Conservation (phyloP, 352 stramenopile genomes). For the Phytophthora pinifolia region DNA sequence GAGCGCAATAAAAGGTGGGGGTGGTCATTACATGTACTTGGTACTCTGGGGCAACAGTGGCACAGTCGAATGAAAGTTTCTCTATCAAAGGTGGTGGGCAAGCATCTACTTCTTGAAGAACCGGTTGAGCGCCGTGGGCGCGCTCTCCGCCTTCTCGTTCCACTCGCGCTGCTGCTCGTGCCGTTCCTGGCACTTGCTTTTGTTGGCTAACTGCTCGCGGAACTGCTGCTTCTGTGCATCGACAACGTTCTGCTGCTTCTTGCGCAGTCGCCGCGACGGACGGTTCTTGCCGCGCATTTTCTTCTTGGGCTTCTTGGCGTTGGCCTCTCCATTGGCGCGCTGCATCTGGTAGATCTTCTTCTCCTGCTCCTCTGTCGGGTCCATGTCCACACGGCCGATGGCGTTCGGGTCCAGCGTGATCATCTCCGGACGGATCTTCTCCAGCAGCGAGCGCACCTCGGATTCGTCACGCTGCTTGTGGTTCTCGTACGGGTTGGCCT, state of each 20-base stretch:
- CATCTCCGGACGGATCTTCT: constrained; percentile 98
- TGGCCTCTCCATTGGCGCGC: constrained; percentile 70
- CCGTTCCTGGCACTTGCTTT: constrained; percentile 73
- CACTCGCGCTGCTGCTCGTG: constrained; percentile 78
- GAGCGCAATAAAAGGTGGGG: constrained; percentile 27
- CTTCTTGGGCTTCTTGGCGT: constrained; percentile 85
- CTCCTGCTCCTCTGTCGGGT: constrained; percentile 86
- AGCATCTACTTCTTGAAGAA: constrained; percentile 85
- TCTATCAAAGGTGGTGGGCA: constrained; percentile 26
- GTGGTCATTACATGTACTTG: too few relatives aligned
- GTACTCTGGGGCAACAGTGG: too few relatives aligned
- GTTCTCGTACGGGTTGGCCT: constrained; percentile 98
- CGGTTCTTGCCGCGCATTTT: constrained; percentile 98
- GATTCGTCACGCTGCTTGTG: constrained; percentile 95
- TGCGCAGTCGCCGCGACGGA: constrained; percentile 94
- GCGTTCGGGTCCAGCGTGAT: constrained; percentile 95
- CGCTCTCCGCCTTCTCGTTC: constrained; percentile 73
- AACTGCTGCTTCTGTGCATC: constrained; percentile 93
- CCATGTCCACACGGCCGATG: constrained; percentile 93
- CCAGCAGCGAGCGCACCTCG: constrained; percentile 95
- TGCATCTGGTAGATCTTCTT: constrained; percentile 78
- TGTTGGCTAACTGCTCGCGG: constrained; percentile 78
- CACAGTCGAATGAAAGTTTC: constrained; percentile 7
- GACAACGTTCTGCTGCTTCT: constrained; percentile 99
- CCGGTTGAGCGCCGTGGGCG: constrained; percentile 81